These are phyloP conservation scores for Sporothrix pseudoabietina DNA, from an alignment of 2,329 filamentous ascomycete genomes.

Conservation along the genomic window DNA sequence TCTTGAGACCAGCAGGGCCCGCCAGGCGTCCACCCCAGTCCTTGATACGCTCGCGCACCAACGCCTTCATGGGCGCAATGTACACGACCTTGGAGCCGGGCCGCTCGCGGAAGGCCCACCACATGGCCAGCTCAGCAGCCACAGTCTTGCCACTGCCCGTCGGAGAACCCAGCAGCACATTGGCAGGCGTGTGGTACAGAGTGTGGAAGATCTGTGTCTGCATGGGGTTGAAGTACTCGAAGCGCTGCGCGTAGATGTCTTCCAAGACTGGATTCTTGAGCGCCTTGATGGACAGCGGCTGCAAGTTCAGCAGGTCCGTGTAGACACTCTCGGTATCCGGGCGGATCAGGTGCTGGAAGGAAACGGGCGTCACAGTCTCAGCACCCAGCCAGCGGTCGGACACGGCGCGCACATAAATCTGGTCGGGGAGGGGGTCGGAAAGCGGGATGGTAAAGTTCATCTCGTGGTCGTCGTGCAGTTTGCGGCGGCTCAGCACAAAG, in stretches of 20 bases:
- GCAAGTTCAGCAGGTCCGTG: conserved; percentile 87
- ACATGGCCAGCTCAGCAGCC: conserved; percentile 95
- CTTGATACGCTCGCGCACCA: conserved; percentile 92
- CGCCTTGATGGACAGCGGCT: conserved; percentile 83
- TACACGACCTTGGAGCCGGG: conserved; percentile 98
- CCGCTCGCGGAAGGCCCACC: conserved; percentile 96
- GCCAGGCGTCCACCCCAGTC: conserved; percentile 89
- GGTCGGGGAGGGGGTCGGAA: conserved; percentile 86
- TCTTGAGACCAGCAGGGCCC: conserved; percentile 77
- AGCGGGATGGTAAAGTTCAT: conserved; percentile 96
- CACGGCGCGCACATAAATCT: conserved; percentile 93
- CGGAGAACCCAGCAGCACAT: conserved; percentile 91
- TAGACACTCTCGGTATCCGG: conserved; percentile 98
- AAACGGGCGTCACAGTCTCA: conserved; percentile 92
- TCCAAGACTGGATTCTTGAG: conserved; percentile 86
- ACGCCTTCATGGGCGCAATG: conserved; percentile 98
- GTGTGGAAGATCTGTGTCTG: conserved; percentile 98
- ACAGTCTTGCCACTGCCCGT: conserved; percentile 98
- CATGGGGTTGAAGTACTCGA: conserved; percentile 99
- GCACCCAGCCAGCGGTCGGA: conserved; percentile 96
- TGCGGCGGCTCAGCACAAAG: conserved; percentile 87
- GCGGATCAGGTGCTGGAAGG: conserved; percentile 95
- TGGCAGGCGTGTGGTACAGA: conserved; percentile 87
- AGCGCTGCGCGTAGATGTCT: conserved; percentile 83
- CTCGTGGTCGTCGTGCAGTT: conserved; percentile 94